phyloP scores from a whole-genome alignment of 768 basidiomycete species.

The Leccinum ochraceum region DNA sequence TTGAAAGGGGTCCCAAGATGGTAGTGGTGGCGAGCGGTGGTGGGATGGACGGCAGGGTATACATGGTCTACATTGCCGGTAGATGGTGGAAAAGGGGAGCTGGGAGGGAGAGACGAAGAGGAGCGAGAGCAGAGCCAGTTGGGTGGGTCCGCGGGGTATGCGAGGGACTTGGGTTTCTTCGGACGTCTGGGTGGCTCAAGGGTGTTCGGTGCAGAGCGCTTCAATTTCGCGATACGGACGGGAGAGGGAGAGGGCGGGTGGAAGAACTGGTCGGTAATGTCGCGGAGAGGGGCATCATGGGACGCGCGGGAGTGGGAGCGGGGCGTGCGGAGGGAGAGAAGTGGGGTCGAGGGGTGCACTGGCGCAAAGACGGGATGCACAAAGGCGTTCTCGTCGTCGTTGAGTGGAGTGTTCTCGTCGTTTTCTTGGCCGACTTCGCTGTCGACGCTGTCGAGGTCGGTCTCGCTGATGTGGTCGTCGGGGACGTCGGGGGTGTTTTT shows the following conservation, averaged over 20 bases:
- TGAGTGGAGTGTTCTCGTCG: not conserved
- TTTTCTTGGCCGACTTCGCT: not conserved
- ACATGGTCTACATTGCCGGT: conserved; percentile 17
- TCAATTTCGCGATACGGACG: conserved; percentile 25
- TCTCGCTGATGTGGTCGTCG: conserved; percentile 20
- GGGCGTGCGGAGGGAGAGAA: conserved; percentile 25
- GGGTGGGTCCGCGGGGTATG: conserved; percentile 33
- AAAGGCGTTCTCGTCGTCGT: conserved; percentile 22
- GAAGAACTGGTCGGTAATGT: conserved; percentile 37
- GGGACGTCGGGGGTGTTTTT: conserved; percentile 7
- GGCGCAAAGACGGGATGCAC: conserved; percentile 5
- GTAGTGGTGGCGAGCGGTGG: conserved; percentile 21
- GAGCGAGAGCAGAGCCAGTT: conserved; percentile 30
- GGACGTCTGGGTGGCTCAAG: conserved; percentile 33
- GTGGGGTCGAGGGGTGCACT: conserved; percentile 7
- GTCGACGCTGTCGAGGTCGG: conserved; percentile 7
- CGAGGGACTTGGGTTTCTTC: conserved; percentile 34
- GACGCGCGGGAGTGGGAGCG: conserved; percentile 21
- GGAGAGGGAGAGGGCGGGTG: conserved; percentile 36
- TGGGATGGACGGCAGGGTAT: conserved; percentile 2
- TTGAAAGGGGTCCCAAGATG: conserved; percentile 23
- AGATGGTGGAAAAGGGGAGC: conserved; percentile 33
- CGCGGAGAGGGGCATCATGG: conserved; percentile 28
- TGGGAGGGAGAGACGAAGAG: conserved; percentile 36
- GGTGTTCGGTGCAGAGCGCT: conserved; percentile 10